Base-by-base conservation (phyloP, 169 alveolate genomes). In the Plasmodium sp. region DNA sequence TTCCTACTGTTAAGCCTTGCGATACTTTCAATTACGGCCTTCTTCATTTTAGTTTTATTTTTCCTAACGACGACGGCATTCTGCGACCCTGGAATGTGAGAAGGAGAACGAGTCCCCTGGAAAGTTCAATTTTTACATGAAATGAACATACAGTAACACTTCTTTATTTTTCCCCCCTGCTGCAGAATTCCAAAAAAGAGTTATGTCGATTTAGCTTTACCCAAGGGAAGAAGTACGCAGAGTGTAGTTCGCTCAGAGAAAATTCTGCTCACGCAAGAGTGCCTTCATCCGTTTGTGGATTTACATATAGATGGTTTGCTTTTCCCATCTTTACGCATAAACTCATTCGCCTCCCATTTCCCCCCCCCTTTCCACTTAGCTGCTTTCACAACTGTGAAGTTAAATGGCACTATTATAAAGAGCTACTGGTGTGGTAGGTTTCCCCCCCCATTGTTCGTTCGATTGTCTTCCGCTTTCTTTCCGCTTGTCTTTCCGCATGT, bases 31-130 rank as follows among this genome's bases (percentile, higher is more conserved):
- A 31, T 88, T 45, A 80, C 90, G 34, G 51, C 54, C 5, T 88
- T 88, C 62, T 88, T 88, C 80, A 34, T 88, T 62, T 73, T 88
- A 58, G 94, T 88, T 62, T 79, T 88, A 58, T 88, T 58, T 62
- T 88, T 88, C 58, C 72, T 88, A 67, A 88, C 94, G 54, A 88
- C 75, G 22, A 88, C 94, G 45, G 94, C 94, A 88, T 88, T 88
- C 72, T 88, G 94, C 22, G 94, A 88, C 45, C 94, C 94, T 80
- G 94, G 94, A 43, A 88, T 88, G 94, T 88, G 48, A 84, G 92
- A 41, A 71, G 45, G 72, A 75, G 71, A 33, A 56, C 34, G 51
- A 33, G 43, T 84, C n/a, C 7, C n/a, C 51, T 67, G 34, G 27
- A n/a, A 84, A 34, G 14, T 51, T n/a, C 67, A 10, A 84, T n/a